Percentiles rank a stretch among this genome's conserved stretches.
Conservation (phyloP, 352 stramenopile species). For the Globisporangium cylindrosporum region DNA sequence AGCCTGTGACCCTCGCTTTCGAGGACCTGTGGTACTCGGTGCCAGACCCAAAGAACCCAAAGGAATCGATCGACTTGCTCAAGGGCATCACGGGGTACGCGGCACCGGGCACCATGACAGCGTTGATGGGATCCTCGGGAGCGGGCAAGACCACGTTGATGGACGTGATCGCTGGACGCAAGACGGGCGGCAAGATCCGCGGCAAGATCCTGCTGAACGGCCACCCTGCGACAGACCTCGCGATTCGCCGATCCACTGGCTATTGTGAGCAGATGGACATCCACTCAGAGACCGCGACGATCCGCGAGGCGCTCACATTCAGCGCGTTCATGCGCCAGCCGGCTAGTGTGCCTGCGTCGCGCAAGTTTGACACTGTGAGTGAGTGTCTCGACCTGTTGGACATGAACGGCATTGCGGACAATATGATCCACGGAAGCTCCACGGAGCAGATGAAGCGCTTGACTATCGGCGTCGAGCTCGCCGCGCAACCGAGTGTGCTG, state of each 20-base stretch:
- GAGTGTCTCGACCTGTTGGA: conserved; percentile 19
- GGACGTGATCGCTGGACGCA: conserved; percentile 92
- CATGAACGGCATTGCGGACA: conserved; percentile 17
- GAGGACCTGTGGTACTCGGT: conserved; percentile 28
- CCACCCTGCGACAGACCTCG: conserved; percentile 21
- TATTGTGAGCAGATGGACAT: conserved; percentile 88
- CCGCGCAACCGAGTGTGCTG: conserved; percentile 7
- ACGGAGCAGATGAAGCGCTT: conserved; percentile 16
- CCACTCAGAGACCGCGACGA: conserved; percentile 84
- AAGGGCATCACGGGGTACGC: conserved; percentile 27
- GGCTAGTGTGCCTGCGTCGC: neutral
- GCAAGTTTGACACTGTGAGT: conserved; percentile 20
- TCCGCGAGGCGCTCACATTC: conserved; percentile 89
- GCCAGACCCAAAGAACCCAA: conserved; percentile 20
- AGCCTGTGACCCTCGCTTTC: conserved; percentile 22
- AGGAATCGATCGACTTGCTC: conserved; percentile 52
- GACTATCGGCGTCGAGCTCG: conserved; percentile 6
- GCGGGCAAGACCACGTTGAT: conserved; percentile 88
- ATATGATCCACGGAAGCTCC: conserved; percentile 21
- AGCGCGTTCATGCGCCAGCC: conserved; percentile 74
- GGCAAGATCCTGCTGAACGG: conserved; percentile 87
- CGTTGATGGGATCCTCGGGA: conserved; percentile 81
- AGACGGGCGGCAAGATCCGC: conserved; percentile 71
- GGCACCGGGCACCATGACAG: conserved; percentile 49
- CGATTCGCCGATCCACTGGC: conserved; percentile 36